These are phyloP conservation scores for Umbilicus rupestris DNA, from an alignment of 164 flowering plant species.

Conservation along the genomic window DNA sequence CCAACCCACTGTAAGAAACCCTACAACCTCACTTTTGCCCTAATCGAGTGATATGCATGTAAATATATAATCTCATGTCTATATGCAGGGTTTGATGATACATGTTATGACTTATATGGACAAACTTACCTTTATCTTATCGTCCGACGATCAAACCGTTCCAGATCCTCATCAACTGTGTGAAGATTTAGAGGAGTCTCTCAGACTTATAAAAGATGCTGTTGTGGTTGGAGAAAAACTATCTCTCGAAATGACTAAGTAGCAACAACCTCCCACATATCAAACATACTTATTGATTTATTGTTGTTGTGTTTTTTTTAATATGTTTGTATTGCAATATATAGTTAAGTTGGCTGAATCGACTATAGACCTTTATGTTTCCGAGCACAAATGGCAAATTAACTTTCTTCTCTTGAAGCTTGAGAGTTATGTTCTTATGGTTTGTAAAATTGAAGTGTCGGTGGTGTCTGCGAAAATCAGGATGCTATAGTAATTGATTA, in stretches of 20 bases:
- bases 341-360: too few relatives aligned
- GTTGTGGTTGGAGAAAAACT: background rate
- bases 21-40: background rate
- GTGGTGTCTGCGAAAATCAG: too few relatives aligned
- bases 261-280: background rate
- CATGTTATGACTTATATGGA: slow-evolving; percentile 38
- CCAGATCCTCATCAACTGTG: slow-evolving; percentile 46
- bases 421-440: too few relatives aligned
- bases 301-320: too few relatives aligned
- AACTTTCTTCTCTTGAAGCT: too few relatives aligned
- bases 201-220: slow-evolving; percentile 10
- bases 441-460: too few relatives aligned
- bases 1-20: slow-evolving; percentile 14
- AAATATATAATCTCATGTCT: background rate
- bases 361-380: too few relatives aligned
- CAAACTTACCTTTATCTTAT: slow-evolving; percentile 30
- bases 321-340: too few relatives aligned
- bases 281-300: too few relatives aligned
- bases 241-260: background rate
- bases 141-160: slow-evolving; percentile 26
- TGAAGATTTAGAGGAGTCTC: slow-evolving; percentile 31
- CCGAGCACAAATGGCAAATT: too few relatives aligned
- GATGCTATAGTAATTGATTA: too few relatives aligned
- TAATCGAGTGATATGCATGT: background rate
- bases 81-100: slow-evolving; percentile 27